Evolutionary conservation across 306 rosid genomes (phyloP), one percentile per base, ranked within the genome.

Genomic region (Acmispon strigosus): DNA sequence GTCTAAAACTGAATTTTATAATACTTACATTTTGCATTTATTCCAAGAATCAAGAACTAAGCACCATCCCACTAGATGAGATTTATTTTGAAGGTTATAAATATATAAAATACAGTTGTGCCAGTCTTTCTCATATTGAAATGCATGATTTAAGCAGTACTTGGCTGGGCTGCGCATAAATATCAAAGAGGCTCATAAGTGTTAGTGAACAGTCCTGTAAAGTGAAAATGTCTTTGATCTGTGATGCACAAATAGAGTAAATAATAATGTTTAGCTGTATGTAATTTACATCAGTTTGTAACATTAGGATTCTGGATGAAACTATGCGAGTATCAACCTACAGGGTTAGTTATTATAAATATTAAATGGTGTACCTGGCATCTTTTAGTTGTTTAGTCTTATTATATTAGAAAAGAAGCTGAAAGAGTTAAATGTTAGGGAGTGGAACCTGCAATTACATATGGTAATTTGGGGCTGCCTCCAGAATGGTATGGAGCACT

Each of bases 401-500:
- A 44, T 51, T 48, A 32, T 20, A 45, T 71, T 66, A 42, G 39
- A 62, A 61, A 60, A 78, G 55, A 66, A 54, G 74, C 60, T 79
- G 62, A 82, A 11, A 51, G 73, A 14, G 11, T 57, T 69, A 65
- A 70, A 22, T 83, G 53, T 56, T 69, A 92, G 98, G 98, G 96
- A 81, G 98, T 92, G 66, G 98, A 92, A 76, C 80, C 98, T 49
- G 90, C 83, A 66, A 76, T 59, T 50, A 89, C 98, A 54, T 92
- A 83, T 72, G 36, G 80, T 50, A 86, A 89, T 73, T 80, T 92
- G 87, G 96, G 98, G 70, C 81, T 92, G 22, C 92, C 98, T 76
- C 45, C 61, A 20, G 94, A 92, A 63, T 92, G 98, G 98, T 74
- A 54, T 62, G 98, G 91, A 78, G 96, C 98, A 54, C 14, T 92